Percentiles rank a stretch among this genome's conserved stretches.
These are phyloP conservation scores for Komagataella ulmi DNA, from an alignment of 805 yeast species.

Conservation along the genomic window DNA sequence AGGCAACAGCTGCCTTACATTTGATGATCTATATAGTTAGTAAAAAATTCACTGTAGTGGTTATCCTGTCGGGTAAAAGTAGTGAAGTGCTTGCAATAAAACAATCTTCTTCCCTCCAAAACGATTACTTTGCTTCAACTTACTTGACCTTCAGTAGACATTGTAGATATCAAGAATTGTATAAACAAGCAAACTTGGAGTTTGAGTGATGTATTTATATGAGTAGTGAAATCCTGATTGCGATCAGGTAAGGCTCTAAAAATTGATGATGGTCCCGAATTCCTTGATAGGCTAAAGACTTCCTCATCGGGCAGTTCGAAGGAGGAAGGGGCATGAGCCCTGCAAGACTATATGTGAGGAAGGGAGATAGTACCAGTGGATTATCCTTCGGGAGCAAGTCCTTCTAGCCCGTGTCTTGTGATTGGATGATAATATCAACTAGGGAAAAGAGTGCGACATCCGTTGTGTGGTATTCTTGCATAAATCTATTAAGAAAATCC, in stretches of 20 bases:
- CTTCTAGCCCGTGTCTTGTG: not conserved
- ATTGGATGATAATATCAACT: not conserved
- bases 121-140: not conserved
- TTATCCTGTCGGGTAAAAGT: constrained; percentile 10
- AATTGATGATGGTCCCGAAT: not conserved
- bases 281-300: not conserved
- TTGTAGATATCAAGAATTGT: not conserved
- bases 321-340: not conserved
- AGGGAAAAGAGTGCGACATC: not conserved
- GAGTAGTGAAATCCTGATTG: not conserved
- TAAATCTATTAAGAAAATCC: not conserved
- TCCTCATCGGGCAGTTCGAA: not conserved
- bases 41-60: constrained; percentile 3
- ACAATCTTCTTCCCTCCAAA: not conserved
- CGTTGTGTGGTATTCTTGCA: not conserved
- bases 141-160: constrained; percentile 8
- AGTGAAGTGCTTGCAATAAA: not conserved
- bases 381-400: not conserved
- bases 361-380: not conserved
- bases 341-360: not conserved
- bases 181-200: not conserved
- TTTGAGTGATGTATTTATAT: not conserved
- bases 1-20: constrained; percentile 95
- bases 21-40: constrained; percentile 35
- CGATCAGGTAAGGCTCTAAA: not conserved